A percentile compares a stretch with the other conserved stretches of the same genome.
phyloP scores from a whole-genome alignment of 164 flowering plant species.

The Akebia trifoliata region DNA sequence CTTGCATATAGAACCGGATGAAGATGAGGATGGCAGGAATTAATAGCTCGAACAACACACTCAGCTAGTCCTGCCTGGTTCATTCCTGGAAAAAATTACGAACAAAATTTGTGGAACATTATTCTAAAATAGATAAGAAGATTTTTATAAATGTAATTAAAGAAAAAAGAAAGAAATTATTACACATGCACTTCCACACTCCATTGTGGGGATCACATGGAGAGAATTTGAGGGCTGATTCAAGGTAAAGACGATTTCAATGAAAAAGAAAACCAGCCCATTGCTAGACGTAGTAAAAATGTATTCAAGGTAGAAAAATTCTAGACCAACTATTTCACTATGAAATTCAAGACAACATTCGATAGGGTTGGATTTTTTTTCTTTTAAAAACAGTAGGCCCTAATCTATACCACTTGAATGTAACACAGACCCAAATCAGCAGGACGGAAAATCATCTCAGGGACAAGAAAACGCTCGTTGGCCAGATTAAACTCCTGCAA shows the following conservation, averaged over 20 bases:
- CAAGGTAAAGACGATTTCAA: not conserved
- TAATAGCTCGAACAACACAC: constrained; percentile 85
- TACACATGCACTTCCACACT: not conserved
- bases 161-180: not conserved
- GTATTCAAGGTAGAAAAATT: not conserved
- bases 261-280: not conserved
- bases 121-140: not conserved
- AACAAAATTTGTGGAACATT: not conserved
- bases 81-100: constrained; percentile 52
- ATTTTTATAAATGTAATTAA: not conserved
- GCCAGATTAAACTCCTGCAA: constrained; percentile 83
- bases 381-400: not conserved
- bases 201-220: not conserved
- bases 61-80: constrained; percentile 98
- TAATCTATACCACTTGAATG: not conserved
- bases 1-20: constrained; percentile 92
- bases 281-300: not conserved
- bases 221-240: not conserved
- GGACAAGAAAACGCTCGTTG: constrained; percentile 95
- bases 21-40: constrained; percentile 85
- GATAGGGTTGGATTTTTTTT: not conserved
- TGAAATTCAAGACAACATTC: not conserved
- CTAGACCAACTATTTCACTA: not conserved
- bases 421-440: constrained; percentile 76
- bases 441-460: constrained; percentile 96